Percentiles rank a stretch among this genome's conserved stretches.
Conservation (phyloP, 2,329 filamentous ascomycete species). For the Hymenoscyphus fraxineus region DNA sequence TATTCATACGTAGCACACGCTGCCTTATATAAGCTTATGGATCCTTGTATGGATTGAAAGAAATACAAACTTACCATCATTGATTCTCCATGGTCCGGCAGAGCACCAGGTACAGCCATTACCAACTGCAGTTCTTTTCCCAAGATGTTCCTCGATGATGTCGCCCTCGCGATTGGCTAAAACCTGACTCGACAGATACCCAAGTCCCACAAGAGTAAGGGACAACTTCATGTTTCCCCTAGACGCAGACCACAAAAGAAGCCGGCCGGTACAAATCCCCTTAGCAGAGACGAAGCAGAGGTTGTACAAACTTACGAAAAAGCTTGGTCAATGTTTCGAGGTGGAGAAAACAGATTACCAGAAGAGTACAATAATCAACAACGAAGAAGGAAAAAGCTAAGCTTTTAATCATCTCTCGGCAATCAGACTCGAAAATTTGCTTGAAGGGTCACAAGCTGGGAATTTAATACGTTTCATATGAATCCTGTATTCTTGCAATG, state of each 20-base stretch:
- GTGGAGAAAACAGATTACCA: not conserved
- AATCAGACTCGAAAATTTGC: not conserved
- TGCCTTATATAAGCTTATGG: slow-evolving; percentile 5
- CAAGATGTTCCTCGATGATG: not conserved
- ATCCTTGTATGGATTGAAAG: not conserved
- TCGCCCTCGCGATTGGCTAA: slow-evolving; percentile 4
- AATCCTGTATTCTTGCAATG: not conserved
- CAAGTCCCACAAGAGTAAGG: slow-evolving; percentile 1
- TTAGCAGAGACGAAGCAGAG: not conserved
- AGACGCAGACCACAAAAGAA: not conserved
- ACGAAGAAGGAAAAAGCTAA: slow-evolving; percentile 1
- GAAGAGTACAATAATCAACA: not conserved
- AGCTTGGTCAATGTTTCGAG: not conserved
- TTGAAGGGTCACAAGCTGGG: slow-evolving; percentile 4
- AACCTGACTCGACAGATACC: slow-evolving; percentile 2
- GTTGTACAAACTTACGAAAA: not conserved
- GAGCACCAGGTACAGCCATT: slow-evolving; percentile 14
- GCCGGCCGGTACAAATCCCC: not conserved
- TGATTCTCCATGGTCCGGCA: slow-evolving; percentile 12
- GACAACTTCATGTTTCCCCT: not conserved
- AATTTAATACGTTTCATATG: not conserved
- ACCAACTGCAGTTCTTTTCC: slow-evolving; percentile 10
- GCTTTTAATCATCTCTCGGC: slow-evolving; percentile 7
- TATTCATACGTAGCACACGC: slow-evolving; percentile 16
- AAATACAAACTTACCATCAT: slow-evolving; percentile 8